These are phyloP conservation scores for Tricholoma saponaceum DNA, from an alignment of 768 basidiomycete genomes.

Conservation along the genomic window DNA sequence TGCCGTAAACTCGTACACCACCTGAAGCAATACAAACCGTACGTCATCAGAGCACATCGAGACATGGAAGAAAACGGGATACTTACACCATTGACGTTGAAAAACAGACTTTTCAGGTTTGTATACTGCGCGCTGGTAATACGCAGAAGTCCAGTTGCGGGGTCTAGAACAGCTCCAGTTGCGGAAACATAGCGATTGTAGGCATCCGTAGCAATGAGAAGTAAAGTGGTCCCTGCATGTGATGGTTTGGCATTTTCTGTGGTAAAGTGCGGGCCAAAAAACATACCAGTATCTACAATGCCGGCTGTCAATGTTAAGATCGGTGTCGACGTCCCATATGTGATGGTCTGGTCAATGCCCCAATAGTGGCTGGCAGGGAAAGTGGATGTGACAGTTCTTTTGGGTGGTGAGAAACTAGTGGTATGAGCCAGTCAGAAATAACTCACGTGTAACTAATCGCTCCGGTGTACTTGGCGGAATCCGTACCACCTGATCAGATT, in stretches of 20 bases:
- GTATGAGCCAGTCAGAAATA: too few relatives aligned
- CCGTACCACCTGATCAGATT: slow-evolving; percentile 34
- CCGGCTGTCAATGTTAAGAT: slow-evolving; percentile 47
- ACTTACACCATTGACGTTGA: slow-evolving; percentile 48
- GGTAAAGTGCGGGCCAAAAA: background rate
- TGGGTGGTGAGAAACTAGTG: background rate
- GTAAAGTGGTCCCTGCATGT: slow-evolving; percentile 45
- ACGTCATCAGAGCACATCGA: background rate
- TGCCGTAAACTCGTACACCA: slow-evolving; percentile 33
- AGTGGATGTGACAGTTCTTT: slow-evolving; percentile 43
- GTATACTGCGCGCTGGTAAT: slow-evolving; percentile 48
- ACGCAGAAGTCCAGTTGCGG: slow-evolving; percentile 43
- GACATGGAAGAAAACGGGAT: background rate
- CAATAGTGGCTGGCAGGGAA: slow-evolving; percentile 47
- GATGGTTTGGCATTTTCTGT: background rate
- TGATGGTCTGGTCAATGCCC: slow-evolving; percentile 57
- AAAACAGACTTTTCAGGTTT: slow-evolving; percentile 51
- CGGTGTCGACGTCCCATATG: slow-evolving; percentile 39
- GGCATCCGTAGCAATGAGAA: slow-evolving; percentile 46
- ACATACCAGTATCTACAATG: slow-evolving; percentile 54
- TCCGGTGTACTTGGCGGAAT: slow-evolving; percentile 40
- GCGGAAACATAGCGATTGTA: slow-evolving; percentile 37
- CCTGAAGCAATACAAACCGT: slow-evolving; percentile 14
- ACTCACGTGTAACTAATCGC: slow-evolving; percentile 39
- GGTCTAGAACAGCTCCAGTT: slow-evolving; percentile 41